Percentiles rank a stretch among this genome's conserved stretches.
These are phyloP conservation scores for Penicillium sp. DNA, from an alignment of 2,329 filamentous ascomycete genomes.

Conservation along the genomic window DNA sequence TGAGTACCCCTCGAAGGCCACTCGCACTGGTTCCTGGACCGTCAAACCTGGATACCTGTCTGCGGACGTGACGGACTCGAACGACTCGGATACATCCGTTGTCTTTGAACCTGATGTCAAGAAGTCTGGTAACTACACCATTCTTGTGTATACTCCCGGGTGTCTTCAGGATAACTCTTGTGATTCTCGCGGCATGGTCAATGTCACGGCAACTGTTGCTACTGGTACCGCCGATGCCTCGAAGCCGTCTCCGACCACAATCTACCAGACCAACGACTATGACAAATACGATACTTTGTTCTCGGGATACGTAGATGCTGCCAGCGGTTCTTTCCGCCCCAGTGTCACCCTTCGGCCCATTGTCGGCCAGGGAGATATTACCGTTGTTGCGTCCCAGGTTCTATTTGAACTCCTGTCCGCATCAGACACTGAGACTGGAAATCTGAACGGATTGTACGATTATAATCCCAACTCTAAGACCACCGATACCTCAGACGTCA, in stretches of 20 bases:
- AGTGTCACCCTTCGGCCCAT: conserved; percentile 74
- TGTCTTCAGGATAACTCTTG: conserved; percentile 80
- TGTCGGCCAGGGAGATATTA: conserved; percentile 60
- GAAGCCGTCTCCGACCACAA: conserved; percentile 56
- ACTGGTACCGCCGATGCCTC: conserved; percentile 42
- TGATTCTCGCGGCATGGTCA: conserved; percentile 71
- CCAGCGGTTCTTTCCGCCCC: conserved; percentile 70
- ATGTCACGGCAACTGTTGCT: conserved; percentile 72
- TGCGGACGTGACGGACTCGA: conserved; percentile 59
- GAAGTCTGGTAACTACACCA: conserved; percentile 85
- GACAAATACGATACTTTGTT: conserved; percentile 97
- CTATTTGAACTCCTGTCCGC: conserved; percentile 60
- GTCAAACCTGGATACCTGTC: conserved; percentile 73
- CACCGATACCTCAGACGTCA: conserved; percentile 60
- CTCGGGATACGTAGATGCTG: conserved; percentile 77
- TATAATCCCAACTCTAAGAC: conserved; percentile 66
- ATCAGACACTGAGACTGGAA: conserved; percentile 53
- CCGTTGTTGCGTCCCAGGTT: conserved; percentile 85
- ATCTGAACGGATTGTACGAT: conserved; percentile 87
- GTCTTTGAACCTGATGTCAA: conserved; percentile 72
- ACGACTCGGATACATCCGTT: conserved; percentile 63
- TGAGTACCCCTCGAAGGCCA: conserved; percentile 64
- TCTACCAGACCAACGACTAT: conserved; percentile 91
- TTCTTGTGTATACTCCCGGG: conserved; percentile 89
- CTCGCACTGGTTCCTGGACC: conserved; percentile 71